Base-by-base conservation (phyloP, 257 asterid species). In the Solanum arcanum region DNA sequence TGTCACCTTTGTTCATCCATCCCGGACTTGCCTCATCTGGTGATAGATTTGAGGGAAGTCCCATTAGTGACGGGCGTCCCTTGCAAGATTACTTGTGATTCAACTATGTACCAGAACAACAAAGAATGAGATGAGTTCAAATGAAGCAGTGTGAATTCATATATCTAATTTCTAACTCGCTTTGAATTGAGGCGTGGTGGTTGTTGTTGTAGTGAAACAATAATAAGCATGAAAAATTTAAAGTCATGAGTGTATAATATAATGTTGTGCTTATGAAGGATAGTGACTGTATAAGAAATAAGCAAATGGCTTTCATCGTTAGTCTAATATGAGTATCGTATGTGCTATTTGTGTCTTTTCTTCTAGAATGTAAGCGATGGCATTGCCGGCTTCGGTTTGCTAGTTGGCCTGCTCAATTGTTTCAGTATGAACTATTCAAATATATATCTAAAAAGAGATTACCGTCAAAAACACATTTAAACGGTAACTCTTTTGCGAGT, bases 1-100 rank as follows among this genome's bases (percentile, higher is more conserved):
- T 94, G 92, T 91, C 94, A n/a, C 94, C 94, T 46, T 92, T 91
- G 92, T 92, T 94, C 89, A 93, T 47, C 95, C 95, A 93, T 4
- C 86, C 90, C 5, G 92, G 93, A 89, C 88, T 91, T 18, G 93
- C 88, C 75, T 91, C 93, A 12, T 91, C 95, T 4, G 92, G 76
- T 8, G 18, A 21, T 23, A 89, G 87, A 86, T 90, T 90, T 6
- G 90, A 87, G 5, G 93, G 93, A 35, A 92, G 88, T 60, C 70
- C 87, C 66, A 85, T 85, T 47, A 41, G 41, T 7, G 68, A 21
- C 0, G 18, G 18, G 29, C 11, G 16, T 52, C 11, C 33, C 23
- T 35, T 39, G 73, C 49, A 31, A 14, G 60, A 77, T 12, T 73
- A 18, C 2, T 72, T 7, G 66, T 18, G 44, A 47, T 49, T 47